These are phyloP conservation scores for Populus deltoides DNA, from an alignment of 345 rosid species.

Conservation along the genomic window DNA sequence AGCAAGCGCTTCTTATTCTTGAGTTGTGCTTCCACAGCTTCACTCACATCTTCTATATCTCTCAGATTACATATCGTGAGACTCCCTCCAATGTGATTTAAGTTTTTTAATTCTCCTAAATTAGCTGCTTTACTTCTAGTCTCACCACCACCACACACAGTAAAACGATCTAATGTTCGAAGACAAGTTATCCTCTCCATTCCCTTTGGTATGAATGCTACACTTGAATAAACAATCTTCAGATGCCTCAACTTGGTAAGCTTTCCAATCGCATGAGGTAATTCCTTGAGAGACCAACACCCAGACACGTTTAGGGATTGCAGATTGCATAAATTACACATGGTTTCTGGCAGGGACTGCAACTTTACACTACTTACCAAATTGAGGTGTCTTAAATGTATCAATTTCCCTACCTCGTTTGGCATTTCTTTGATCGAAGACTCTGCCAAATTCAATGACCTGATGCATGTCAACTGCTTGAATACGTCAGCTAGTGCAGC, in stretches of 20 bases:
- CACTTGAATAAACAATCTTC: rapidly evolving
- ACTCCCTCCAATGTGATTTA: too few species aligned
- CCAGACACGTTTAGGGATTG: not conserved
- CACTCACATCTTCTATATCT: too few species aligned
- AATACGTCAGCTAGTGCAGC: not conserved
- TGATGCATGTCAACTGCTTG: not conserved
- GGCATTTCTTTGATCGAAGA: not conserved
- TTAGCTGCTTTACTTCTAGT: too few species aligned
- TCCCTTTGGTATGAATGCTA: slow-evolving; percentile 14
- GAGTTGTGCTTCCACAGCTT: too few species aligned
- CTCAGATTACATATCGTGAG: too few species aligned
- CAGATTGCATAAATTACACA: slow-evolving; percentile 11
- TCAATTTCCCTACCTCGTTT: not conserved
- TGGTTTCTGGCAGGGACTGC: slow-evolving; percentile 1
- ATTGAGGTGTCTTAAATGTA: slow-evolving; percentile 13
- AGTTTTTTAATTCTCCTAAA: too few species aligned
- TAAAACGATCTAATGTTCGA: not conserved
- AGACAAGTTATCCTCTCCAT: slow-evolving; percentile 7
- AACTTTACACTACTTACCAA: not conserved
- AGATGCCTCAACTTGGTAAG: slow-evolving; percentile 8
- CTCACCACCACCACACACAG: not conserved
- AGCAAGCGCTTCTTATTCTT: too few species aligned
- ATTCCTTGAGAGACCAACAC: not conserved
- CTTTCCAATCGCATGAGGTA: slow-evolving; percentile 12
- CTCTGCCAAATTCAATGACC: not conserved